These are phyloP conservation scores for Delonix regia DNA, from an alignment of 306 rosid genomes.

Conservation along the genomic window DNA sequence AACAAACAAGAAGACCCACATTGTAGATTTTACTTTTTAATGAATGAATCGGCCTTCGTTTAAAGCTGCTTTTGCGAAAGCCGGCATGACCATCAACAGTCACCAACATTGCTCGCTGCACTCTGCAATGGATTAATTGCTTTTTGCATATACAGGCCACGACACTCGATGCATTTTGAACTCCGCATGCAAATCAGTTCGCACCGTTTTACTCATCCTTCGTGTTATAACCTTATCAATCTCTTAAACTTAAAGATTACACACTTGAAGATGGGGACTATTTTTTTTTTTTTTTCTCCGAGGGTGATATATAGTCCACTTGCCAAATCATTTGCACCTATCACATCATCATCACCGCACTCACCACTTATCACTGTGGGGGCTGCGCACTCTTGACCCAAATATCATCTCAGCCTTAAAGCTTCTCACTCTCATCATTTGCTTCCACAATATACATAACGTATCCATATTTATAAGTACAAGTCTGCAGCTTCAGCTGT, in stretches of 20 bases:
- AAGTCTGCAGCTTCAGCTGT: not conserved
- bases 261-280: too few relatives aligned
- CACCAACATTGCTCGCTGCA: constrained; percentile 29
- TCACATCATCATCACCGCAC: constrained; percentile 52
- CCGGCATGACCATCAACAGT: constrained; percentile 51
- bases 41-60: not conserved
- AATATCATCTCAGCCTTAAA: constrained; percentile 39
- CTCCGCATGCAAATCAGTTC: constrained; percentile 52
- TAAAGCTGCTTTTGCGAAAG: constrained; percentile 39
- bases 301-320: constrained; percentile 29
- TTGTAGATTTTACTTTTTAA: not conserved
- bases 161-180: constrained; percentile 41
- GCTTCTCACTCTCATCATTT: constrained; percentile 9
- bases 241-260: too few relatives aligned
- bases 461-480: not conserved
- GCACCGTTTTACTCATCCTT: constrained; percentile 5
- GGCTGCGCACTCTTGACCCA: constrained; percentile 20
- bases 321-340: constrained; percentile 55
- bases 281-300: constrained; percentile 25
- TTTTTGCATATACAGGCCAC: constrained; percentile 17
- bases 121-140: constrained; percentile 29
- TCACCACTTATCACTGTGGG: constrained; percentile 39
- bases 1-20: constrained; percentile 2
- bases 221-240: not conserved
- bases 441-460: not conserved